Conservation (phyloP, 2,329 filamentous ascomycete species). For the Cladosporium sp. region DNA sequence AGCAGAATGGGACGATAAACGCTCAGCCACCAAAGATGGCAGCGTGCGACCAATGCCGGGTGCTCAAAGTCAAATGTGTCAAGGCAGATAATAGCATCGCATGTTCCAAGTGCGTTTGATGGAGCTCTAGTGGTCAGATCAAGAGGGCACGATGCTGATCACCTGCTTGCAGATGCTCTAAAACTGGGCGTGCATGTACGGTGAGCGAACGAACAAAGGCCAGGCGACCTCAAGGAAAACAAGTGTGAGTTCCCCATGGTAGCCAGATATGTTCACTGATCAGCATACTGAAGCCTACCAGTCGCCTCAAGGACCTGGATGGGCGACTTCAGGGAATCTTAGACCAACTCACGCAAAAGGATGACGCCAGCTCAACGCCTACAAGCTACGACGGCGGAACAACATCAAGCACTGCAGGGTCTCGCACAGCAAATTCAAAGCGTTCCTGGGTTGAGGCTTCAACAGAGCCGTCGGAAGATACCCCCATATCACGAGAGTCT, state of each 20-base stretch:
- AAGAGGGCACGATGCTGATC: neutral
- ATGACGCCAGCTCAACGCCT: neutral
- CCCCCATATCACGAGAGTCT: no score
- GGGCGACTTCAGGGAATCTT: neutral
- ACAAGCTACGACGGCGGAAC: neutral
- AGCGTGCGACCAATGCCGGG: conserved; percentile 4
- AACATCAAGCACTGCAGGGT: neutral
- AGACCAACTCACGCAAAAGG: neutral
- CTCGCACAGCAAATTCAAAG: no score
- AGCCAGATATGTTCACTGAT: no score
- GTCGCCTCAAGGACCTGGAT: neutral
- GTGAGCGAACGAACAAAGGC: neutral
- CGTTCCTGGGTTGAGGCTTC: no score
- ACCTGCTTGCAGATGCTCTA: neutral
- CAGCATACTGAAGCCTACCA: neutral
- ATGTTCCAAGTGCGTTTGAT: conserved; percentile 2
- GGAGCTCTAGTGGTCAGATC: neutral
- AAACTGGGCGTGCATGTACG: neutral
- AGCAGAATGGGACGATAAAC: no score
- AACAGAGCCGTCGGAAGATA: no score
- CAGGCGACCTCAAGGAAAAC: neutral
- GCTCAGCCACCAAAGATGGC: no score
- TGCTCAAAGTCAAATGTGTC: conserved; percentile 5
- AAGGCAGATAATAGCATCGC: neutral
- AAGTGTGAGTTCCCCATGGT: no score